Evolutionary conservation across 129 eudicot genomes (phyloP).

Genomic region (Rutidosis leptorrhynchoides): DNA sequence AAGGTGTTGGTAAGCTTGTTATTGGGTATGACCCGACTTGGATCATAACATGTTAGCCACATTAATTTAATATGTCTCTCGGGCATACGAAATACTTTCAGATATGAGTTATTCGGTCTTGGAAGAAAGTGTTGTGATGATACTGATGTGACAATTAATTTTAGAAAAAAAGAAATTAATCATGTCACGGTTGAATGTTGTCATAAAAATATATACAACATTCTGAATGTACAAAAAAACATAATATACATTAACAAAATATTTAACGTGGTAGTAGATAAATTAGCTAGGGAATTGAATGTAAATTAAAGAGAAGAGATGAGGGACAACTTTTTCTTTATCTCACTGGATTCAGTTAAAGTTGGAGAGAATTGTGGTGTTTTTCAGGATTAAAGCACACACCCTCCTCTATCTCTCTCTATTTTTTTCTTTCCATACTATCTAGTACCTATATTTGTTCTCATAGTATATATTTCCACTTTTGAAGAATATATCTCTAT

Average conservation of each 20-base stretch:
- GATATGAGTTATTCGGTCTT: too few relatives aligned
- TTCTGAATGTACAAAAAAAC: not conserved
- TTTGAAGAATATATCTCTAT: conserved; percentile 37
- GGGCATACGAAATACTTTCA: too few relatives aligned
- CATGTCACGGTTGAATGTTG: too few relatives aligned
- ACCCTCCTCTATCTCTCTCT: conserved; percentile 21
- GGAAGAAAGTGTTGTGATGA: too few relatives aligned
- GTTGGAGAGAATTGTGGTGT: conserved; percentile 68
- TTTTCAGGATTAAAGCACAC: conserved; percentile 55
- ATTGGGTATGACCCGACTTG: too few relatives aligned
- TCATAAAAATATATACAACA: too few relatives aligned
- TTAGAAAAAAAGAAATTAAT: too few relatives aligned
- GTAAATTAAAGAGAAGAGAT: conserved; percentile 27
- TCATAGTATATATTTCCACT: conserved; percentile 46
- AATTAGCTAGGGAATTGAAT: conserved; percentile 22
- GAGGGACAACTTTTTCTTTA: conserved; percentile 61
- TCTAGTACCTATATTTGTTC: conserved; percentile 24
- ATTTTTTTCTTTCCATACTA: conserved; percentile 12
- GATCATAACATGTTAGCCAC: too few relatives aligned
- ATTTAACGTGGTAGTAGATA: conserved; percentile 15
- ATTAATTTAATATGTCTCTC: too few relatives aligned
- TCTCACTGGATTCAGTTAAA: conserved; percentile 69
- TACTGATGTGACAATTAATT: too few relatives aligned
- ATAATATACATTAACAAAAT: conserved; percentile 10
- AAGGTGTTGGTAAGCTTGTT: too few relatives aligned